Evolutionary conservation across 495 filamentous ascomycete species (phyloP), one percentile per base, ranked within the genome.

Genomic region (Daldinia bambusicola): DNA sequence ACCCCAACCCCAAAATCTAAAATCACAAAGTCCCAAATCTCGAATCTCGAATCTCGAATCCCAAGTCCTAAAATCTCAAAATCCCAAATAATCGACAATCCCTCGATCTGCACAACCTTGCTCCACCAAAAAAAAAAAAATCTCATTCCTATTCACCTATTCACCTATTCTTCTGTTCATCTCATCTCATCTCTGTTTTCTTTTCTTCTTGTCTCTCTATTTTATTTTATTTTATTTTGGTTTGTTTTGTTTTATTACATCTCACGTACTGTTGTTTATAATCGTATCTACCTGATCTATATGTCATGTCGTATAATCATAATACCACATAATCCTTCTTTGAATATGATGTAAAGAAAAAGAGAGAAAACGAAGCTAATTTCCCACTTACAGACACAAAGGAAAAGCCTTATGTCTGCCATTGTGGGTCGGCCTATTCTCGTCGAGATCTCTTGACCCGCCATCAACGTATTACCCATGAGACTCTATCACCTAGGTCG

Each of bases 321-420:
- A 36, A 7, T 36, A 36, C 7, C 34, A 6, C 34, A 48, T 48
- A 20, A 20, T 48, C 2, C 22, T 22, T 18, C 20, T 22, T 18
- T 48, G 22, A 48, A 48, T 48, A 8, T 20, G 9, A 34, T 36
- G 34, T 2, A 36, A 36, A 6, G 7, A 36, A 36, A 36, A 36
- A 36, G 6, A 36, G 9, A 48, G 10, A 48, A 48, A 22, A 4
- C 37, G 48, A 69, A 34, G 58, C 73, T 77, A 71, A 75, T 68
- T 45, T 57, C 51, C 36, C 14, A 52, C 26, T 53, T 48, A 26
- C 71, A 86, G 84, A 86, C 72, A 86, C 84, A 36, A 85, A 85
- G 60, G 84, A 86, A 72, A 86, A 86, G 64, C 84, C 84, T 13
- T 86, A 85, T 70, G 80, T 83, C 45, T 86, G 84, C 69, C 84